Evolutionary conservation across 139 green algal genomes (phyloP), one percentile per base, ranked within the genome.

Genomic region (Coccomyxa sp.): DNA sequence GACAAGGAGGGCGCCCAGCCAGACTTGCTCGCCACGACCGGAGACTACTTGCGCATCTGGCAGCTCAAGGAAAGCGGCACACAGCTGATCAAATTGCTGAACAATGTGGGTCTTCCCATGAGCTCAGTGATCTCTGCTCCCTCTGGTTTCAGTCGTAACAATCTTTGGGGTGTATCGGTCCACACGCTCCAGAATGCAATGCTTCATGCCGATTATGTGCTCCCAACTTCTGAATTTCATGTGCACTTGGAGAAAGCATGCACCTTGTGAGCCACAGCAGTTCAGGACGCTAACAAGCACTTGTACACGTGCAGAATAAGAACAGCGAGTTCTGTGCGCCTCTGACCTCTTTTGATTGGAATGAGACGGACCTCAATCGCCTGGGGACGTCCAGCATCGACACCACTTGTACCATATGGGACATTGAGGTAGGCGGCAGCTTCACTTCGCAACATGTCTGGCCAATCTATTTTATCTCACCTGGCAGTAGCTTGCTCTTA

Each of bases 291-390:
- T 51, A 51, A 51, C 38, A 51, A 51, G 38, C 38, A 51, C 7
- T 51, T 51, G 32, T 78, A 32, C 23, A 78, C 3, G 13, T 83
- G 83, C 83, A 87, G 92, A 95, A 94, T 89, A 96, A 95, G 84
- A 90, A 93, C 68, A 93, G 88, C 38, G 94, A 98, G 89, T 98
- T 96, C 82, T 95, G 92, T 45, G 94, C 93, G 13, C 95, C 97
- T 13, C 83, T 99, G 51, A 99, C 97, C 0, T 98, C 94, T 10
- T 99, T 99, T 85, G 97, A 99, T 85, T 99, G 97, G 97, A 98
- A 98, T 84, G 94, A 98, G 77, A 88, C 87, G 10, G 94, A 99
- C 82, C 89, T 93, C 0, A 92, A 92, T 79, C 91, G 91, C 27
- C 66, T 99, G 13, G 96, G 92, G 63, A 98, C 97, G n/a, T 92